Percentiles rank a stretch among this genome's conserved stretches.
These are phyloP conservation scores for Rhododendron vialii DNA, from an alignment of 148 eudicot species.

Conservation along the genomic window DNA sequence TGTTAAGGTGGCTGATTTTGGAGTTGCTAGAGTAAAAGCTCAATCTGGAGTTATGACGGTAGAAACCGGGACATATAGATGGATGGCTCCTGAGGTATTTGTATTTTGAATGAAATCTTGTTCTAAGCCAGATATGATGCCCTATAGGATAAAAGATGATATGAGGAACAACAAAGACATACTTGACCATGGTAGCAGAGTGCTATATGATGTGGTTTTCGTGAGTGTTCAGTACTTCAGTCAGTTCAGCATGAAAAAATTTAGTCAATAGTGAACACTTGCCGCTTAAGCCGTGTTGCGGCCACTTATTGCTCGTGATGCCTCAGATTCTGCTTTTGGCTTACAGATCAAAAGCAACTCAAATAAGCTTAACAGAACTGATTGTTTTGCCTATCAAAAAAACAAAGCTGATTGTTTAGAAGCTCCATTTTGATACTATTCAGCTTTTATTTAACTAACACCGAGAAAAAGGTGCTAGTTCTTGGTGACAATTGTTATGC, in stretches of 20 bases:
- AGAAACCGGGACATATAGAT: slow-evolving; percentile 94
- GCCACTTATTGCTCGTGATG: not conserved
- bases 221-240: not conserved
- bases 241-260: not conserved
- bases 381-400: not conserved
- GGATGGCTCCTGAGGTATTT: slow-evolving; percentile 99
- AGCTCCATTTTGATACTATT: not conserved
- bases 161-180: no score
- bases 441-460: not conserved
- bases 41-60: slow-evolving; percentile 98
- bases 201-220: not conserved
- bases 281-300: not conserved
- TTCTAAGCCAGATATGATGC: not conserved
- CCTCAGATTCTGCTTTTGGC: not conserved
- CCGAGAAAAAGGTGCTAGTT: not conserved
- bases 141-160: not conserved
- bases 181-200: not conserved
- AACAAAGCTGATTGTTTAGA: not conserved
- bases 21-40: slow-evolving; percentile 93
- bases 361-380: not conserved
- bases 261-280: not conserved
- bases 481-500: not conserved
- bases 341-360: not conserved
- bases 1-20: slow-evolving; percentile 98
- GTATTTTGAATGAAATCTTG: not conserved